Base-by-base conservation (phyloP, 1,284 basidiomycete species). In the Irpex sp. region DNA sequence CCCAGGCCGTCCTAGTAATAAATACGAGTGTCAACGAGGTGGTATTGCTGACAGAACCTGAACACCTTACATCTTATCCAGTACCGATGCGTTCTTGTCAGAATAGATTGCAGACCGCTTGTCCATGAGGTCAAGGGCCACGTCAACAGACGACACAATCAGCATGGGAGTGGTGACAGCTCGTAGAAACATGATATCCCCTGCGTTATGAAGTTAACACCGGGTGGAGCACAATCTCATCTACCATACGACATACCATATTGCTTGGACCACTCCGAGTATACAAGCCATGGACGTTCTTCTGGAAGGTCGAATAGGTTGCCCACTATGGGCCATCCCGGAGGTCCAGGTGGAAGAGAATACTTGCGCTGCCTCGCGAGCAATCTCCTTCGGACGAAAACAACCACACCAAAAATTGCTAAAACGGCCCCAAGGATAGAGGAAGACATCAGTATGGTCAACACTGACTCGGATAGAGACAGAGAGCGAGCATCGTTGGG, bases 1-100 rank as follows among this genome's bases (percentile, higher is more conserved):
- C 68, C 64, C 74, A 78, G 5, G 74, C 71, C 3, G 64, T 63
- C 3, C 68, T 68, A 31, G 11, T 26, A 21, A 17, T n/a, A 51
- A 21, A 21, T n/a, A 51, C 15, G 49, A 8, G 17, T 51, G 19
- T 77, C 76, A 36, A 77, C 73, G 64, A 85, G 83, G 64, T 81
- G 76, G 5, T 74, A 70, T 63, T 83, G 77, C 63, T 83, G 83
- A 72, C 82, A 76, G 58, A 74, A 78, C 54, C 83, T 79, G 67
- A 83, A 80, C 40, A 74, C 74, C 60, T 74, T 79, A 84, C 83
- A 85, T 38, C 74, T 31, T 48, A 34, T n/a, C 36, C 15, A 26
- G 13, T 8, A 56, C 54, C 26, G 54, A 56, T 11, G 54, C 54
- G 9, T n/a, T 8, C 31, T 57, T 62, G 60, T 57, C 55, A 48